Base-by-base conservation (phyloP, 202 grass and related monocot genomes). In the Dendrocalamus latiflorus region DNA sequence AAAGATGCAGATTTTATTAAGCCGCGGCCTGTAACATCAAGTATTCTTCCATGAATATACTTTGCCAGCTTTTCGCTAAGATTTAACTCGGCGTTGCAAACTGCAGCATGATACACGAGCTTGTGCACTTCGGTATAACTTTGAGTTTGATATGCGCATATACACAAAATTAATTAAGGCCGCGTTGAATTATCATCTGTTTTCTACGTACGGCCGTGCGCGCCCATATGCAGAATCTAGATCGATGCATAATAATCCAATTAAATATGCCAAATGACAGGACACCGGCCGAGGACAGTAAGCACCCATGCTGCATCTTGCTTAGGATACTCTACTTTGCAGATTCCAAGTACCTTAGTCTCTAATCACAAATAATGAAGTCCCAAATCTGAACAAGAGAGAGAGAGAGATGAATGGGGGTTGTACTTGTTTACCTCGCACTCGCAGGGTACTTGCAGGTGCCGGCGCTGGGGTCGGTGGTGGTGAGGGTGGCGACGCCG, bases 381-480 rank as follows among this genome's bases (percentile, higher is more conserved):
- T 11, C 21, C 61, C 54, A 44, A 44, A 44, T 44, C 43, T 44
- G 43, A 44, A 36, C 8, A 10, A 42, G 12, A 12, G 4, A 33
- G 33, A 30, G 33, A 44, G 12, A 12, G 18, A 51, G 15, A 50
- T 45, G 13, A 6, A 33, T 0, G 60, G 15, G 33, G 56, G 56
- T 16, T 1, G 26, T 28, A 28, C 26, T 28, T 28, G 12, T 16
- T 20, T 70, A 90, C 88, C 88, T 79, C 0, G 88, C 24, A 0
- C 61, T 50, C 24, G 88, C 71, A 0, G 79, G 61, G 84, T 83
- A 90, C 80, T 75, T 90, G 84, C 88, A 90, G 84, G 22, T 33
- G 37, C 74, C 84, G 68, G 37, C 34, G 84, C 94, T 97, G 56
- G 92, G 94, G 85, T 97, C 84, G 0, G 75, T 67, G 50, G 4